Percentiles rank a stretch among this genome's conserved stretches.
These are phyloP conservation scores for Venturia oleaginea DNA, from an alignment of 2,329 filamentous ascomycete species.

Conservation along the genomic window DNA sequence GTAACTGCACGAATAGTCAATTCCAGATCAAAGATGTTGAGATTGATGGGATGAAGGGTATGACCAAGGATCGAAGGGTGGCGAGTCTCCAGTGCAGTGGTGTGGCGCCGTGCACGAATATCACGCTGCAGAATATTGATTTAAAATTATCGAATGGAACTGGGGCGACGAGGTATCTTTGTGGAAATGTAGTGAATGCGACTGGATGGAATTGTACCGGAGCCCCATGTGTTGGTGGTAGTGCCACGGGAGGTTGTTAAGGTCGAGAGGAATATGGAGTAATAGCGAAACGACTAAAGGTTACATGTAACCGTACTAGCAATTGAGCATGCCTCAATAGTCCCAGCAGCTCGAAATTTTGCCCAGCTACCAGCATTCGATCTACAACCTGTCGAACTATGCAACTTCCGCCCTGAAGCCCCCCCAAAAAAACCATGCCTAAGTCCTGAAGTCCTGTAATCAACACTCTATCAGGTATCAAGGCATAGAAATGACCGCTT, in stretches of 20 bases:
- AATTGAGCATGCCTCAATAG: neutral
- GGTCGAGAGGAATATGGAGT: neutral
- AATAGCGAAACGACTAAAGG: no score
- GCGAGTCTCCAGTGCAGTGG: slow-evolving; percentile 24
- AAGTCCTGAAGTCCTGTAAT: no score
- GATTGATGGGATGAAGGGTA: slow-evolving; percentile 25
- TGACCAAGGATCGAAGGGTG: slow-evolving; percentile 18
- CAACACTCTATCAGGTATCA: no score
- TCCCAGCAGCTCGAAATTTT: no score
- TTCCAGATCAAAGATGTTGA: slow-evolving; percentile 32
- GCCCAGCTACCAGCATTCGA: no score
- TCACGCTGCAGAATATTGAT: slow-evolving; percentile 18
- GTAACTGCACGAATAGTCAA: slow-evolving; percentile 31
- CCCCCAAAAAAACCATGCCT: no score
- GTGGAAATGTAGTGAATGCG: neutral
- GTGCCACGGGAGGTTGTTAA: neutral
- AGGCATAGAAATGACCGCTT: no score
- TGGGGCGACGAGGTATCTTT: neutral
- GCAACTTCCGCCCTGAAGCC: no score
- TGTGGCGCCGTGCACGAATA: slow-evolving; percentile 20
- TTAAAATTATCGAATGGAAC: slow-evolving; percentile 12
- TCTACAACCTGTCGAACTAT: no score
- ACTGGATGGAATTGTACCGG: neutral
- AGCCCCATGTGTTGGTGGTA: neutral
- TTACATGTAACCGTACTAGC: no score